A percentile compares a stretch with the other conserved stretches of the same genome.
These are phyloP conservation scores for Anisodus acutangulus DNA, from an alignment of 257 asterid genomes.

Conservation along the genomic window DNA sequence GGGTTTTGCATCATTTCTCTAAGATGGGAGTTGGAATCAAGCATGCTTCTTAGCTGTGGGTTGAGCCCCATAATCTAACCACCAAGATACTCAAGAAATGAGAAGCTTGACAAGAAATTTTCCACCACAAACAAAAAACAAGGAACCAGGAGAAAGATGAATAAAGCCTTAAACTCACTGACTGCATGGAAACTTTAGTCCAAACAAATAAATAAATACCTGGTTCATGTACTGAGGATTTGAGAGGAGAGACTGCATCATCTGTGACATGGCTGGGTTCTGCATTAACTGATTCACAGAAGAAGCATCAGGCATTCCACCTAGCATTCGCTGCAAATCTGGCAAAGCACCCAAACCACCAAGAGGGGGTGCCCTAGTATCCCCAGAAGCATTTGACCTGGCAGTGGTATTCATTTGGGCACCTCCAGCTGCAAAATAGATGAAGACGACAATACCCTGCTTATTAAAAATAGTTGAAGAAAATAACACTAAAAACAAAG, in stretches of 20 bases:
- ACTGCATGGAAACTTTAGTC: background rate
- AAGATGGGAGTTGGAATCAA: slow-evolving; percentile 55
- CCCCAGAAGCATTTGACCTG: slow-evolving; percentile 42
- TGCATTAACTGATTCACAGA: slow-evolving; percentile 51
- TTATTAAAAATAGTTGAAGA: slow-evolving; percentile 21
- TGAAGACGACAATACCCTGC: background rate
- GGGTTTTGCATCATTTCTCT: slow-evolving; percentile 64
- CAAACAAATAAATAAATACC: slow-evolving; percentile 37
- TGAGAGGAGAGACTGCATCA: slow-evolving; percentile 54
- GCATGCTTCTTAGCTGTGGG: slow-evolving; percentile 50
- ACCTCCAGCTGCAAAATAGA: slow-evolving; percentile 48
- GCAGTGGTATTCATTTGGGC: slow-evolving; percentile 45
- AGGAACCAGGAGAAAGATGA: background rate
- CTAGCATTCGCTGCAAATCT: slow-evolving; percentile 48
- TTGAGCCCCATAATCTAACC: slow-evolving; percentile 49
- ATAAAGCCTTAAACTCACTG: background rate
- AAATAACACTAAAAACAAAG: background rate
- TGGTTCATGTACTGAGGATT: slow-evolving; percentile 61
- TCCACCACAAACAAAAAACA: background rate
- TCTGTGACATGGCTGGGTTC: slow-evolving; percentile 55
- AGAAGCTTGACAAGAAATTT: slow-evolving; percentile 7
- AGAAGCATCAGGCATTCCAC: slow-evolving; percentile 50
- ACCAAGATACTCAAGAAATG: background rate
- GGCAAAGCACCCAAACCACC: slow-evolving; percentile 50
- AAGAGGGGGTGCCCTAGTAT: slow-evolving; percentile 40